Conservation (phyloP, 345 rosid species). For the Toxicodendron radicans region DNA sequence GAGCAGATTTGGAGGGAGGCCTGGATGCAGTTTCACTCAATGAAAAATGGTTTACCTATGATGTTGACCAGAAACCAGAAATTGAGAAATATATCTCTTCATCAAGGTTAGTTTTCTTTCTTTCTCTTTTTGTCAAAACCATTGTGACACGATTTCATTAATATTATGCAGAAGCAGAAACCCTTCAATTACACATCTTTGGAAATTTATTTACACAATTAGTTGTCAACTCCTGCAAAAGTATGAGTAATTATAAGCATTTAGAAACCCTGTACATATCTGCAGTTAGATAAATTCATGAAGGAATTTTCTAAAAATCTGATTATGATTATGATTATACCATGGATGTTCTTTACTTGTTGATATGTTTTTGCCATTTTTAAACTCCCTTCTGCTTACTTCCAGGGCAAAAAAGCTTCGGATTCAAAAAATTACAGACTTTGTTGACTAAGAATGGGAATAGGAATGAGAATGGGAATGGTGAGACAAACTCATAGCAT, state of each 20-base stretch:
- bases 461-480: background rate
- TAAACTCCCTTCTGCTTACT: background rate
- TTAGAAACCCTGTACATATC: background rate
- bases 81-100: constrained; percentile 58
- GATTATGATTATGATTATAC: too few relatives aligned
- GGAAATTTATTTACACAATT: background rate
- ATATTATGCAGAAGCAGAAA: background rate
- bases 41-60: constrained; percentile 68
- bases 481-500: constrained; percentile 3
- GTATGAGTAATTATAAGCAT: background rate
- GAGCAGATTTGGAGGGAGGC: constrained; percentile 47
- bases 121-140: background rate
- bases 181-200: background rate
- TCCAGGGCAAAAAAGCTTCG: constrained; percentile 6
- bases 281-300: too few relatives aligned
- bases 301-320: too few relatives aligned
- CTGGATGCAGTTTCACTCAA: constrained; percentile 29
- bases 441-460: too few relatives aligned
- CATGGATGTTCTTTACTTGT: too few relatives aligned
- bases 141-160: too few relatives aligned
- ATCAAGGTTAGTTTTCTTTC: constrained; percentile 33
- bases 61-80: constrained; percentile 52
- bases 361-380: background rate
- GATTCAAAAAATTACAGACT: background rate
- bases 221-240: background rate